Evolutionary conservation across 768 basidiomycete genomes (phyloP), one percentile per base, ranked within the genome.

Genomic region (Suillus discolor): DNA sequence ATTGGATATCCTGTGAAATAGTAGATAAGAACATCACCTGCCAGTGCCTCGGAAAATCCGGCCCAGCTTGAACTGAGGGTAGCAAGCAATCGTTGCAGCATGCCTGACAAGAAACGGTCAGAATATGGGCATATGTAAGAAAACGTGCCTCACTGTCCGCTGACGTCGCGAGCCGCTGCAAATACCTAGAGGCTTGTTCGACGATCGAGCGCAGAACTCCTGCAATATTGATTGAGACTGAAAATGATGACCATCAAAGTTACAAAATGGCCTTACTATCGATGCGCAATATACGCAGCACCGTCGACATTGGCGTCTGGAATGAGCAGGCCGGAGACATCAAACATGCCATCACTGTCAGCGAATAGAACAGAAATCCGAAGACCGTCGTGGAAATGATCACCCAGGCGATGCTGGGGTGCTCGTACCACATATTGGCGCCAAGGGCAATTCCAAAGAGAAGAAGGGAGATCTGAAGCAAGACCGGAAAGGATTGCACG

Each of bases 391-490:
- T 57, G 11, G 9, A 51, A 31, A 55, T 36, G 16, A 65, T 36
- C 20, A 62, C 60, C 6, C 23, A 61, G 12, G 49, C 61, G 9
- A 65, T 51, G 16, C 16, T 62, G n/a, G 11, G 6, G 6, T 54
- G 20, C 38, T 31, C 15, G 16, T 2, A 16, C 65, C 65, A 65
- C 11, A 65, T 20, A 9, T 31, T 23, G 12, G 65, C 65, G 12
- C 39, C 20, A 25, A 70, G 49, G 13, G 69, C 60, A n/a, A 62
- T 39, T 11, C 60, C 68, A 42, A 68, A 68, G 20, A 70, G 59
- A 13, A 68, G 59, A 3, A 69, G 44, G 3, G 68, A 55, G n/a
- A 61, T 20, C 42, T 69, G 68, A n/a, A 65, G 64, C 13, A 69
- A 45, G 16, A 69, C 53, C 0, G 68, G 68, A 38, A 69, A 47